These are phyloP conservation scores for Sordaria brevicollis DNA, from an alignment of 495 filamentous ascomycete genomes.

Conservation along the genomic window DNA sequence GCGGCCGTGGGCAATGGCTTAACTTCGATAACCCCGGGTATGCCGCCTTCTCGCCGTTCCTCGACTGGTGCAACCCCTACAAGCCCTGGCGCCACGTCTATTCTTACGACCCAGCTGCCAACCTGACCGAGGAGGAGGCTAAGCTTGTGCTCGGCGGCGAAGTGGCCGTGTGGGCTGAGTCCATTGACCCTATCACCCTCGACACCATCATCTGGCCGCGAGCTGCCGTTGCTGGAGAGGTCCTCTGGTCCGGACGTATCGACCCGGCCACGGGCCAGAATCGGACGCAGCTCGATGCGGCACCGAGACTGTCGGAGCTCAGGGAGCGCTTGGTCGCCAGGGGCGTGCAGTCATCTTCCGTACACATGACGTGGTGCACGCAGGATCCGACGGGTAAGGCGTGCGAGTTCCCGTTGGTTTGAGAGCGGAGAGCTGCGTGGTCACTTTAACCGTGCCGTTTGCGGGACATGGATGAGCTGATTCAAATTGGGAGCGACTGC, in stretches of 20 bases:
- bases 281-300: conserved; percentile 53
- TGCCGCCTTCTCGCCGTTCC: conserved; percentile 49
- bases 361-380: conserved; percentile 45
- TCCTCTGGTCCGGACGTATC: conserved; percentile 60
- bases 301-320: conserved; percentile 56
- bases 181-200: conserved; percentile 58
- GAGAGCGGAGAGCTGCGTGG: neutral
- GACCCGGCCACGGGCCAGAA: conserved; percentile 47
- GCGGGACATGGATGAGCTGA: neutral
- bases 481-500: neutral
- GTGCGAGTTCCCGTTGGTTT: conserved; percentile 15
- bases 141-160: conserved; percentile 68
- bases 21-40: conserved; percentile 45
- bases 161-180: conserved; percentile 67
- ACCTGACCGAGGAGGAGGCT: conserved; percentile 43
- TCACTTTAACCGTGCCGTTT: neutral
- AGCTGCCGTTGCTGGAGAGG: conserved; percentile 58
- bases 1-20: conserved; percentile 68
- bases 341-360: conserved; percentile 50
- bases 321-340: conserved; percentile 58
- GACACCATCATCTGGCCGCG: conserved; percentile 72
- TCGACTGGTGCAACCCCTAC: conserved; percentile 63
- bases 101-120: conserved; percentile 57
- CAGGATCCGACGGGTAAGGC: conserved; percentile 28
- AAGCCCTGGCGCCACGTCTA: conserved; percentile 76